Evolutionary conservation across 345 rosid genomes (phyloP), one percentile per base, ranked within the genome.

Genomic region (Salix purpurea): DNA sequence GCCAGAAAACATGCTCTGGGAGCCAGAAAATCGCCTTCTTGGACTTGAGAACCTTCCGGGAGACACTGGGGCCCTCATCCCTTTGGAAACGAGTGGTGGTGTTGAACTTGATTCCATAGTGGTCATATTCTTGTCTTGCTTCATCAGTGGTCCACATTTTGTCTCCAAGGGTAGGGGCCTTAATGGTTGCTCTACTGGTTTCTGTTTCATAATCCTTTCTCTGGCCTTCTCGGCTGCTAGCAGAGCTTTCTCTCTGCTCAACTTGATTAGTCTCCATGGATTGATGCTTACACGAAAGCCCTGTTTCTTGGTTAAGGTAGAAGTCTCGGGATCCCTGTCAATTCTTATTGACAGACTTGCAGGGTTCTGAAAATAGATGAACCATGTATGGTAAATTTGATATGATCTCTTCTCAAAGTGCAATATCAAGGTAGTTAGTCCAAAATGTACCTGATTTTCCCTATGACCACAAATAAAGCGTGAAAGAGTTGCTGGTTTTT

Each of bases 161-260:
- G 91, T 91, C 89, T 95, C 99, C 58, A 79, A 39, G 4, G 99
- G 97, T 65, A 93, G 87, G 72, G 98, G 96, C 84, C 88, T 90
- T 54, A 93, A 71, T 39, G 79, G 78, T 74, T 89, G 83, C 26
- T 34, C 80, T 0, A 70, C 44, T 24, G 86, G 80, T 52, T 84
- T 96, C 32, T 87, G 79, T 62, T 85, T 92, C 87, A 84, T 72
- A 32, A 92, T 88, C 85, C 91, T 87, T 81, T 89, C 98, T 78
- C 82, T 90, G 64, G 99, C 97, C 84, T 84, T 96, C 78, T 96
- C 99, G 26, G 99, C 99, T 61, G 97, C 98, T 74, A 85, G 81
- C 72, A 93, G 76, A 79, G 97, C 96, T 84, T 90, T 93, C 76
- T 96, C 97, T 79, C 89, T 89, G 85, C 98, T 96, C 69, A 93